Evolutionary conservation across 345 rosid species (phyloP), one percentile per base, ranked within the genome.

Genomic region (Eucalyptus polybractea): DNA sequence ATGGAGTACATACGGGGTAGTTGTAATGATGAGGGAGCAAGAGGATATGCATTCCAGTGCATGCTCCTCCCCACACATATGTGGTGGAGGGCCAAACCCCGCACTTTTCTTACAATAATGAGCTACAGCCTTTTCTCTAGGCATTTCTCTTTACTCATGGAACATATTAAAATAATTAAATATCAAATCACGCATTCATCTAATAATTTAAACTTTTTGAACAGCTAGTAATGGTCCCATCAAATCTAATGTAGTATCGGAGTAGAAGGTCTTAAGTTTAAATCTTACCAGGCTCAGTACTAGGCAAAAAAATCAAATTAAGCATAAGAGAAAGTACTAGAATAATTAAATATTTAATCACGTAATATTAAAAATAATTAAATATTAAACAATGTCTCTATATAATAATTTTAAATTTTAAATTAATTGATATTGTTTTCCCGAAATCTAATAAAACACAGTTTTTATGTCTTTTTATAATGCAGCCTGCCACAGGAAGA

Each of bases 181-280:
- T 53, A 53, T 53, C 1, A 53, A 53, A 53, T 53, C 10, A 53
- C 24, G 4, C 8, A 1, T 19, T 19, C 0, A 53, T 53, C 5
- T 53, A 53, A 53, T 53, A 53, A 19, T 17, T 53, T 53, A 53
- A 53, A 19, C 0, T 53, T 53, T 19, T 19, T 19, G 0, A 53
- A 53, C 1, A 0, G 2, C 1, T 53, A 21, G 5, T 2, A 3
- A 0, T 53, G 5, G 1, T 53, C 2, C 1, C 2, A 53, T 53
- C 3, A 17, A 53, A 53, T 53, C 2, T 53, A 53, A 53, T 0
- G 8, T 53, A 0, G 2, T 53, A 53, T 17, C 4, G 2, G 4
- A 53, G 2, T 2, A 53, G 4, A 3, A 15, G 1, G 2, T 53
- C 10, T 21, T 53, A 53, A 53, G 24, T 19, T 51, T 17, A 17